Evolutionary conservation across 768 basidiomycete genomes (phyloP), one percentile per base, ranked within the genome.

Genomic region (Podaxis sp.): DNA sequence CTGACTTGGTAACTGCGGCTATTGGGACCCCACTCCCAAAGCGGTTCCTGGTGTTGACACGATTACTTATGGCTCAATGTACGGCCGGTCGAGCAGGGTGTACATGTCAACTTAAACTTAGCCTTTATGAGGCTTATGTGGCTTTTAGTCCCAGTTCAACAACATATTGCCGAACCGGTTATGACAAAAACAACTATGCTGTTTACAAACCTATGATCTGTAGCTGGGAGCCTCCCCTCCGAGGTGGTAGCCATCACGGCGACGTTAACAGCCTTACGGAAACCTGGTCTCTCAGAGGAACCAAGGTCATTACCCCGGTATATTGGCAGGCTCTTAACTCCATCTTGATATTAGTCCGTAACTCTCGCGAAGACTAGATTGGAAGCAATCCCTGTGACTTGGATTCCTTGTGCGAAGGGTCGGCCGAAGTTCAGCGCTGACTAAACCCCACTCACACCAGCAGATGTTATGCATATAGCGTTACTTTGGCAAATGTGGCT

Each of bases 381-480:
- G 59, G 69, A 69, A 1, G 67, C 66, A 12, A 67, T 67, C 17
- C 67, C 68, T 2, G 59, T 64, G 8, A 67, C 55, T 12, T 64
- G 53, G 40, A 66, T 55, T 27, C 67, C 61, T 68, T 71, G 11
- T 13, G 19, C 6, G 27, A 51, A 52, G 15, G 13, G 27, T 46
- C 19, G 63, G n/a, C 12, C 25, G 17, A 8, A n/a, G 17, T 7
- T 37, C 2, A 22, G 13, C 25, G 3, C n/a, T 64, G 56, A 25
- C 15, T 19, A 9, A 4, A 51, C 8, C 7, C 7, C 2, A 63
- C 69, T 62, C 27, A 70, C 69, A 13, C 61, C 64, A 13, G 55
- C 63, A 13, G 66, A 63, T 3, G 67, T 61, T 24, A 68, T 59
- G 29, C 59, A 58, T 2, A 66, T 57, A 3, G 59, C 59, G 27